Conservation (phyloP, 2,329 filamentous ascomycete genomes). For the Amphichorda felina region DNA sequence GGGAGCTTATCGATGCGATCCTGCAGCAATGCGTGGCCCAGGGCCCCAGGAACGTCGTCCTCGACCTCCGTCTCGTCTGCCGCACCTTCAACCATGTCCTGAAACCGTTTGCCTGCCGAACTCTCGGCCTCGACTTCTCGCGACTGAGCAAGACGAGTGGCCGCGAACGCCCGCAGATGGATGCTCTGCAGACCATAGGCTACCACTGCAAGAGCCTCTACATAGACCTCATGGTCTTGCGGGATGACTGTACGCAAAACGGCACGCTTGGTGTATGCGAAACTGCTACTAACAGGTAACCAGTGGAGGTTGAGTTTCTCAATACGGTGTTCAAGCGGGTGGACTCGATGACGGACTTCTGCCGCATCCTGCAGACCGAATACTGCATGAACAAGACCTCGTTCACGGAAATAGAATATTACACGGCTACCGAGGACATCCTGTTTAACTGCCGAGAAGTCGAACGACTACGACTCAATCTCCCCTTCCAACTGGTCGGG, state of each 20-base stretch:
- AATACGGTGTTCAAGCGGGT: constrained; percentile 30
- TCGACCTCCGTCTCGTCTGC: constrained; percentile 35
- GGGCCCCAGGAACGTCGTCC: constrained; percentile 30
- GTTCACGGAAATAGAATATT: constrained; percentile 38
- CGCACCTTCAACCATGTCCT: constrained; percentile 33
- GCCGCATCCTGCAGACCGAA: constrained; percentile 26
- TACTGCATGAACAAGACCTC: constrained; percentile 36
- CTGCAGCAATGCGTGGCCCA: constrained; percentile 27
- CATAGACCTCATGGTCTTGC: constrained; percentile 39
- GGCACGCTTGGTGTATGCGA: not conserved
- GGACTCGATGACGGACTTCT: constrained; percentile 32
- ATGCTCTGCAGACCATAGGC: constrained; percentile 31
- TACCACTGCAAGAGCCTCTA: constrained; percentile 35
- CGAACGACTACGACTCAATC: constrained; percentile 33
- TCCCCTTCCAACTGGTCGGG: constrained; percentile 38
- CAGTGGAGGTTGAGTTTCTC: constrained; percentile 38
- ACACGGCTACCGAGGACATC: constrained; percentile 24
- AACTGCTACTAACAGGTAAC: not conserved
- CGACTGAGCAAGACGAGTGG: constrained; percentile 27
- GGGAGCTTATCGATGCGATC: constrained; percentile 34
- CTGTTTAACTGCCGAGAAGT: constrained; percentile 31
- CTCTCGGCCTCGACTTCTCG: constrained; percentile 36
- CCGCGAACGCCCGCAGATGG: constrained; percentile 19
- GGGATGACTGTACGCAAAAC: constrained; percentile 32
- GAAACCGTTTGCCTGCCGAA: constrained; percentile 31